These are phyloP conservation scores for Coniella vitis DNA, from an alignment of 2,329 filamentous ascomycete genomes.

Conservation along the genomic window DNA sequence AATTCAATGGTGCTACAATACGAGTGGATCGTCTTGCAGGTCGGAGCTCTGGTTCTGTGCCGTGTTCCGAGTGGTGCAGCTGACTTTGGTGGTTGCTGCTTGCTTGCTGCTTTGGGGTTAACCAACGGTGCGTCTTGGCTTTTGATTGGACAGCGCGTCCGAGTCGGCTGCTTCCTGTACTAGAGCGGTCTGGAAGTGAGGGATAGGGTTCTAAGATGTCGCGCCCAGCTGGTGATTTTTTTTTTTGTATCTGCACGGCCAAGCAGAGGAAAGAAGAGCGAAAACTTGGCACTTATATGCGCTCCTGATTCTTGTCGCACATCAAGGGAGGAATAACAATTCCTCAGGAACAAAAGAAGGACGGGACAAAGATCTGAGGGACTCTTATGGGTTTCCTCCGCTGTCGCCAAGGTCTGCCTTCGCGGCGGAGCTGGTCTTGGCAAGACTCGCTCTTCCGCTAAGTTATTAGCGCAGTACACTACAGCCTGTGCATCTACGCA, in stretches of 20 bases:
- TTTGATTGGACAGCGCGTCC: slow-evolving; percentile 1
- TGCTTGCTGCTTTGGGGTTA: not conserved
- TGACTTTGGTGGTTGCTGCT: not conserved
- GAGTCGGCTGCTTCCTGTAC: not conserved
- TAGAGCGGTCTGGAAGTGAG: not conserved
- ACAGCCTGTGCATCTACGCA: too few species aligned
- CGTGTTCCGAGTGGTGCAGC: slow-evolving; percentile 2
- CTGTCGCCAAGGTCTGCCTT: slow-evolving; percentile 1
- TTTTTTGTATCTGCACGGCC: not conserved
- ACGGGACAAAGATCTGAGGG: not conserved
- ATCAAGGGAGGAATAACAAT: not conserved
- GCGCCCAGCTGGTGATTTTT: too few species aligned
- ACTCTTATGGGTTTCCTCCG: slow-evolving; percentile 7
- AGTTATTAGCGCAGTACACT: not conserved
- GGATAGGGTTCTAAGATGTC: not conserved
- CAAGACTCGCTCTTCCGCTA: not conserved
- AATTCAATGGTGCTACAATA: not conserved
- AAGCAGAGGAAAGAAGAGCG: too few species aligned
- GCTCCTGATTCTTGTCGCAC: not conserved
- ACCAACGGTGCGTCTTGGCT: not conserved
- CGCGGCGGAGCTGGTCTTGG: slow-evolving; percentile 9
- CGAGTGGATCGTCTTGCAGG: not conserved
- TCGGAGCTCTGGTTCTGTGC: not conserved
- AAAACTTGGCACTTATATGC: not conserved
- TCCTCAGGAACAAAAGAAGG: not conserved